Percentiles rank a stretch among this genome's conserved stretches.
Conservation (phyloP, 1,284 basidiomycete genomes). For the Veloboletus limbatus region DNA sequence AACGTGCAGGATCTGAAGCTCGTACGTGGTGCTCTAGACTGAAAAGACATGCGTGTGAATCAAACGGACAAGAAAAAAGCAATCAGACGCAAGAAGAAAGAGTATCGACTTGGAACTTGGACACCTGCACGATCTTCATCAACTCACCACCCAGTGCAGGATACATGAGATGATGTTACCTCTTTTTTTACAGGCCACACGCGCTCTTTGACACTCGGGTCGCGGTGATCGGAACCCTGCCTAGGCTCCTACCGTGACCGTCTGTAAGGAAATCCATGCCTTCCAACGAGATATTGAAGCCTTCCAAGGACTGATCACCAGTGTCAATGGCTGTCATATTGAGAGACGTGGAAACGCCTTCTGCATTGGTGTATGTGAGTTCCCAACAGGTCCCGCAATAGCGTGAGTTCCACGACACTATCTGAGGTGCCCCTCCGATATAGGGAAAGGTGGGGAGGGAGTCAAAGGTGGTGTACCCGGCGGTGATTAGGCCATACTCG, state of each 20-base stretch:
- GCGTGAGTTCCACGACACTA: conserved; percentile 27
- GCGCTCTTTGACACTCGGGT: not conserved
- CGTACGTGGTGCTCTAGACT: not conserved
- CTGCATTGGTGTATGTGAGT: conserved; percentile 31
- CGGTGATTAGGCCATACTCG: conserved; percentile 36
- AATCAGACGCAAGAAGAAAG: not conserved
- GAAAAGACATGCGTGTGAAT: not conserved
- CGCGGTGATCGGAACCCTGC: conserved; percentile 13
- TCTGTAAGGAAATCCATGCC: conserved; percentile 20
- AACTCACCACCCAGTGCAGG: not conserved
- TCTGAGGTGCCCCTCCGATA: conserved; percentile 44
- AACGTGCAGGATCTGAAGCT: not conserved
- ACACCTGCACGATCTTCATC: not conserved
- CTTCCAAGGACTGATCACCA: conserved; percentile 38
- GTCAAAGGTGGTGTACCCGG: conserved; percentile 43
- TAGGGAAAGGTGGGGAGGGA: conserved; percentile 48
- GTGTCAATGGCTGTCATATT: conserved; percentile 37
- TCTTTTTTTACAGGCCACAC: conserved; percentile 18
- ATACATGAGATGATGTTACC: not conserved
- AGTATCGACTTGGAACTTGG: not conserved
- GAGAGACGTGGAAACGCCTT: conserved; percentile 20
- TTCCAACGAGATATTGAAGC: conserved; percentile 39
- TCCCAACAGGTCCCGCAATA: conserved; percentile 29
- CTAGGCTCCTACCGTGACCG: conserved; percentile 1
- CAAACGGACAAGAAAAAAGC: not conserved